phyloP scores from a whole-genome alignment of 495 filamentous ascomycete species.

The Aspergillus sclerotioniger region DNA sequence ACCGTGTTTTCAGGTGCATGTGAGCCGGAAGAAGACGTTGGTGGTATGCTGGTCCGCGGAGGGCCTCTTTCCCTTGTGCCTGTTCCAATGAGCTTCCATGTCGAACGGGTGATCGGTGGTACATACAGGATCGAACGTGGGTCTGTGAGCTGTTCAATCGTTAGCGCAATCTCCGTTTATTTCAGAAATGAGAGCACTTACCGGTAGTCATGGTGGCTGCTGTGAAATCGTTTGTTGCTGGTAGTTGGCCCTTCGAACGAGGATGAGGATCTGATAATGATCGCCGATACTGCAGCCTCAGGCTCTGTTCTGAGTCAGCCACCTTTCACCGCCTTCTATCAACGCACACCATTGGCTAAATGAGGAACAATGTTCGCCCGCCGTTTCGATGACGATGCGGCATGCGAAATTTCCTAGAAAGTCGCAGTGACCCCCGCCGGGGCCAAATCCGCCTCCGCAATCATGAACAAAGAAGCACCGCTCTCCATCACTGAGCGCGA shows the following conservation, averaged over 20 bases:
- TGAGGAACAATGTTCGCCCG: constrained; percentile 16
- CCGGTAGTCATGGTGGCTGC: constrained; percentile 64
- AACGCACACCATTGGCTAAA: constrained; percentile 12
- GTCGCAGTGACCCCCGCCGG: constrained; percentile 23
- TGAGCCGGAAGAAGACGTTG: constrained; percentile 92
- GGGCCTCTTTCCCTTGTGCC: constrained; percentile 93
- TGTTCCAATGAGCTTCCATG: constrained; percentile 34
- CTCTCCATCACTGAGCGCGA: constrained; percentile 75
- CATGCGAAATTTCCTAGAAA: constrained; percentile 27
- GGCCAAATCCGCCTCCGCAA: constrained; percentile 27
- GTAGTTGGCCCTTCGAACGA: background rate
- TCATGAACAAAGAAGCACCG: constrained; percentile 86
- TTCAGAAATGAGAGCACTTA: constrained; percentile 12
- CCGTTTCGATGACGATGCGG: constrained; percentile 24
- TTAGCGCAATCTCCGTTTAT: constrained; percentile 23
- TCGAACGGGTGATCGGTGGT: constrained; percentile 4
- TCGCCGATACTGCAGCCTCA: constrained; percentile 10
- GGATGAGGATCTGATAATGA: constrained; percentile 11
- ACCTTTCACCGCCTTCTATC: constrained; percentile 7
- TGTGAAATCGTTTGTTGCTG: background rate
- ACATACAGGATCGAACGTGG: constrained; percentile 88
- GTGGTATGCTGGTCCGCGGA: constrained; percentile 91
- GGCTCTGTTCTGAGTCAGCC: constrained; percentile 13
- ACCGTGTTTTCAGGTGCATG: constrained; percentile 85
- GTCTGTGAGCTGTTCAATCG: constrained; percentile 61